Evolutionary conservation across 202 grass and related monocot species (phyloP).

Genomic region (Zizania palustris): DNA sequence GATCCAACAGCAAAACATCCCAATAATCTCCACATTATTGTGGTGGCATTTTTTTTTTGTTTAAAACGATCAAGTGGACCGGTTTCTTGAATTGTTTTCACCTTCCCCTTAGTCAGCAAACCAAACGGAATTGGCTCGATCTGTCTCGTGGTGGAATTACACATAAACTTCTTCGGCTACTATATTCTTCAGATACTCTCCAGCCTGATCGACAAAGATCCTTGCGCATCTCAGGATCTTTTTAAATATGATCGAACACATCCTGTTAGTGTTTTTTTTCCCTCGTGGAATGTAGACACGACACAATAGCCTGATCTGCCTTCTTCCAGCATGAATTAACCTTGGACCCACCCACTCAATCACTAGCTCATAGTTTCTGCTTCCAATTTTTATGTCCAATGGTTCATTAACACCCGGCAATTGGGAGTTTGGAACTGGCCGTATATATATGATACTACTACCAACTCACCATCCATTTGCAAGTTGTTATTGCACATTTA

Average conservation of each 20-base stretch:
- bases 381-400: not conserved
- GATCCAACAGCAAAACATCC: slow-evolving; percentile 41
- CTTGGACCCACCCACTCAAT: not conserved
- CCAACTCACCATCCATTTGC: not conserved
- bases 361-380: not conserved
- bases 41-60: slow-evolving; percentile 32
- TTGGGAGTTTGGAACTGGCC: not conserved
- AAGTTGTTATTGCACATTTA: not conserved
- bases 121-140: slow-evolving; percentile 43
- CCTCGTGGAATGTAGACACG: not conserved
- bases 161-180: slow-evolving; percentile 31
- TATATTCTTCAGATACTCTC: slow-evolving; percentile 39
- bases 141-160: slow-evolving; percentile 44
- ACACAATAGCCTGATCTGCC: not conserved
- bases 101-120: slow-evolving; percentile 25
- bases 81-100: slow-evolving; percentile 21
- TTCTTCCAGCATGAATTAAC: not conserved
- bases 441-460: not conserved
- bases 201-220: slow-evolving; percentile 52
- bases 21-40: slow-evolving; percentile 39
- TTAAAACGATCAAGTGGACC: slow-evolving; percentile 48
- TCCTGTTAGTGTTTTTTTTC: not conserved
- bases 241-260: not conserved
- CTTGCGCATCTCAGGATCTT: slow-evolving; percentile 38
- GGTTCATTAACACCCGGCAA: not conserved